Conservation (phyloP, 164 flowering plant species). For the Nymphaea colorata region DNA sequence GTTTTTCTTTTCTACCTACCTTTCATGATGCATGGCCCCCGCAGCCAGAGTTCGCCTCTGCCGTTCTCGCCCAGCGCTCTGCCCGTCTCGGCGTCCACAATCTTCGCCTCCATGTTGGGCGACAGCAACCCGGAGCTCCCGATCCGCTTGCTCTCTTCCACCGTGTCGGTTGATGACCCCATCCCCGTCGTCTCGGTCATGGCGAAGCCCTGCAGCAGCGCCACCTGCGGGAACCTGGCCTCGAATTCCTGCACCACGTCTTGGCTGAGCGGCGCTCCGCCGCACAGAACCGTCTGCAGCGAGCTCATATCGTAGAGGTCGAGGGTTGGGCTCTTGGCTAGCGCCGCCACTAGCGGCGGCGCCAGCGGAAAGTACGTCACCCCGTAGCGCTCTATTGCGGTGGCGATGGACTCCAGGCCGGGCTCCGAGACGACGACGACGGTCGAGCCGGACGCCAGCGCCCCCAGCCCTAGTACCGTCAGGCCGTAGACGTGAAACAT, state of each 20-base stretch:
- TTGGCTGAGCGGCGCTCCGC: slow-evolving; percentile 86
- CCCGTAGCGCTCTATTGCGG: slow-evolving; percentile 18
- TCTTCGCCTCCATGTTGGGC: slow-evolving; percentile 60
- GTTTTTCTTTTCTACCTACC: slow-evolving; percentile 56
- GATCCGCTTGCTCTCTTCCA: slow-evolving; percentile 77
- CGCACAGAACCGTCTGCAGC: slow-evolving; percentile 36
- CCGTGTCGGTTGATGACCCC: slow-evolving; percentile 69
- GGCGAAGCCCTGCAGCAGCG: slow-evolving; percentile 78
- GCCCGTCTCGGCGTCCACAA: slow-evolving; percentile 68
- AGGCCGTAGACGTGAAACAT: slow-evolving; percentile 88
- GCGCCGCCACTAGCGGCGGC: slow-evolving; percentile 31
- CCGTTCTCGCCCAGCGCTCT: slow-evolving; percentile 33
- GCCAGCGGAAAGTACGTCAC: slow-evolving; percentile 24
- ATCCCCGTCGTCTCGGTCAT: slow-evolving; percentile 79
- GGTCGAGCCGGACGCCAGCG: slow-evolving; percentile 29
- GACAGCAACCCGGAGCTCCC: slow-evolving; percentile 80
- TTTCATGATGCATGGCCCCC: slow-evolving; percentile 75
- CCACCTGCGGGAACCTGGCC: slow-evolving; percentile 50
- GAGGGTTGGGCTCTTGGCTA: slow-evolving; percentile 14
- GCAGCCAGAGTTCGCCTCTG: slow-evolving; percentile 93
- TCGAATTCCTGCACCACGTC: slow-evolving; percentile 72
- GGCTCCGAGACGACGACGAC: slow-evolving; percentile 24
- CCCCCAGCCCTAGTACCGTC: slow-evolving; percentile 24
- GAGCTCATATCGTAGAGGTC: slow-evolving; percentile 37
- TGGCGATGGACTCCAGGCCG: slow-evolving; percentile 27